phyloP scores from a whole-genome alignment of 1,139 yeast species.

The Tardiomyces blankii region DNA sequence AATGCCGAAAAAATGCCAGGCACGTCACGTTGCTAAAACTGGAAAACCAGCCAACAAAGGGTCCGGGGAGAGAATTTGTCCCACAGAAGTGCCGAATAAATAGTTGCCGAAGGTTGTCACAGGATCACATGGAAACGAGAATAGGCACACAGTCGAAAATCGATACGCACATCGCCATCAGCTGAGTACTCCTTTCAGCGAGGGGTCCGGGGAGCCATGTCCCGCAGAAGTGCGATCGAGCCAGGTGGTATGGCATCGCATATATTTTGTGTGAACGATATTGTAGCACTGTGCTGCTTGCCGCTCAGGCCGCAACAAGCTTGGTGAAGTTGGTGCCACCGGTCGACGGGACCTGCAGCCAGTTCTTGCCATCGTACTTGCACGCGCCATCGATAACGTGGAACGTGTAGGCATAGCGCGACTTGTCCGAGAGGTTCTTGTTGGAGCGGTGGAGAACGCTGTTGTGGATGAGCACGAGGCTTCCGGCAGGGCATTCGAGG shows the following conservation, averaged over 20 bases:
- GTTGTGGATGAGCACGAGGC: conserved; percentile 58
- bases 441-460: conserved; percentile 65
- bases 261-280: neutral
- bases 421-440: conserved; percentile 40
- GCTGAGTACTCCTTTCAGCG: neutral
- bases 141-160: too few relatives aligned
- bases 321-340: conserved; percentile 55
- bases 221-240: neutral
- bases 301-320: conserved; percentile 15
- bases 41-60: neutral
- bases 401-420: conserved; percentile 70
- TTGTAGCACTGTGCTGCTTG: too few relatives aligned
- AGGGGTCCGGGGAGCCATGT: neutral
- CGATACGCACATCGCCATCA: neutral
- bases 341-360: conserved; percentile 68
- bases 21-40: too few relatives aligned
- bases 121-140: too few relatives aligned
- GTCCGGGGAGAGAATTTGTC: neutral
- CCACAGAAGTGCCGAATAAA: neutral
- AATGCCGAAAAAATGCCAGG: too few relatives aligned
- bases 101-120: neutral
- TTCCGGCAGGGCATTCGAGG: conserved; percentile 62
- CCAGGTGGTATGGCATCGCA: neutral
- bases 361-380: conserved; percentile 51
- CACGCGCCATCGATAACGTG: conserved; percentile 61